Evolutionary conservation across 2,329 filamentous ascomycete species (phyloP).

Genomic region (Helicocarpus griseus): DNA sequence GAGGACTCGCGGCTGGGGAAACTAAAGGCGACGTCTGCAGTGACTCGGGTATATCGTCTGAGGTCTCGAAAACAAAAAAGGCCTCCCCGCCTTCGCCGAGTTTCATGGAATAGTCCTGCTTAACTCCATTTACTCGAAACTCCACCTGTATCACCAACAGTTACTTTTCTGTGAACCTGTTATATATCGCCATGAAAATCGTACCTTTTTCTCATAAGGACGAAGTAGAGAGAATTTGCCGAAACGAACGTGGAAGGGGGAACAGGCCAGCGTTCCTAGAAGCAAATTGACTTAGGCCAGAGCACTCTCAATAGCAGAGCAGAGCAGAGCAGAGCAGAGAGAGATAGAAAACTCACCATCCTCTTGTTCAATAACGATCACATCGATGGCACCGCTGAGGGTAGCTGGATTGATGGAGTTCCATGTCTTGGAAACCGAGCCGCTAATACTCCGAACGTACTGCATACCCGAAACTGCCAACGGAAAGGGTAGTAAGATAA

Average conservation of each 20-base stretch:
- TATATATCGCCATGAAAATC: conserved; percentile 2
- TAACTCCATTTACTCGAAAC: conserved; percentile 85
- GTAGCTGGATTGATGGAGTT: conserved; percentile 99
- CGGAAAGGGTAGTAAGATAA: not conserved
- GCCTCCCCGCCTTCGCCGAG: conserved; percentile 94
- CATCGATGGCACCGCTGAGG: conserved; percentile 94
- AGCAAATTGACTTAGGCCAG: conserved; percentile 4
- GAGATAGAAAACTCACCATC: conserved; percentile 56
- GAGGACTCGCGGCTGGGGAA: conserved; percentile 78
- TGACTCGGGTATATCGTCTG: conserved; percentile 80
- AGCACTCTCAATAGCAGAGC: not conserved
- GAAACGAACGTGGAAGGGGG: conserved; percentile 96
- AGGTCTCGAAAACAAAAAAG: conserved; percentile 97
- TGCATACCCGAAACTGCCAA: conserved; percentile 55
- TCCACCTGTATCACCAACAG: conserved; percentile 55
- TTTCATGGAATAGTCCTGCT: conserved; percentile 96
- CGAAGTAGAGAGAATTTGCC: conserved; percentile 95
- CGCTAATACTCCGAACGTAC: conserved; percentile 92
- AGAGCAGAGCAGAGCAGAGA: no score
- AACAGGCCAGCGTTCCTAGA: conserved; percentile 65
- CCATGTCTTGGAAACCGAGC: conserved; percentile 96
- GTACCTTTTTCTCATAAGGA: conserved; percentile 85
- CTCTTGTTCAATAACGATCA: conserved; percentile 93
- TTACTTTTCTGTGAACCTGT: not conserved
- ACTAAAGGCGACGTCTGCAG: conserved; percentile 91